Conservation (phyloP, 352 stramenopile genomes). For the Aphanomyces euteiches region DNA sequence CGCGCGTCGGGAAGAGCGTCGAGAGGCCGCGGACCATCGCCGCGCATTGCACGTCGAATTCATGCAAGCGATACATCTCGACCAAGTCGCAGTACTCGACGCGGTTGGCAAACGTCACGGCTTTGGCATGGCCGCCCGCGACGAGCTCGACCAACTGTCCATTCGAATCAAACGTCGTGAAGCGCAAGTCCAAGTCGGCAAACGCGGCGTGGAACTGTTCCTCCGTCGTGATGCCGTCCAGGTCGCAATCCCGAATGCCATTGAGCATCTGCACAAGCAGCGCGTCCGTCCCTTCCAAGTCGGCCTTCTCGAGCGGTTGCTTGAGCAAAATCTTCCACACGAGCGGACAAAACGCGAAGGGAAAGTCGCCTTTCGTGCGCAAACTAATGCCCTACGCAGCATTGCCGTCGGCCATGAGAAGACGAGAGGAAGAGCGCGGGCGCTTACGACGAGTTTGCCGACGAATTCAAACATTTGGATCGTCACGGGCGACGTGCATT, state of each 20-base stretch:
- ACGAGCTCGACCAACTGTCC: conserved; percentile 80
- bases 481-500: conserved; percentile 81
- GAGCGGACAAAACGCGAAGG: conserved; percentile 87
- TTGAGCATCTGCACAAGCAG: conserved; percentile 89
- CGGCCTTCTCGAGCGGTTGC: conserved; percentile 65
- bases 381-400: conserved; percentile 77
- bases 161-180: conserved; percentile 81
- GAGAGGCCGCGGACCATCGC: conserved; percentile 79
- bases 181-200: conserved; percentile 61
- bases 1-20: conserved; percentile 79
- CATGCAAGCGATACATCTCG: conserved; percentile 73
- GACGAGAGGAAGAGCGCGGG: too few species aligned
- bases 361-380: conserved; percentile 89
- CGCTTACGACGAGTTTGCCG: conserved; percentile 77
- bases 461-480: conserved; percentile 94
- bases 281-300: conserved; percentile 87
- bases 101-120: conserved; percentile 82
- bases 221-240: conserved; percentile 71
- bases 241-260: conserved; percentile 77
- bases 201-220: conserved; percentile 78
- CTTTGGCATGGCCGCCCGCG: conserved; percentile 53
- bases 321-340: conserved; percentile 92
- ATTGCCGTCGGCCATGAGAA: too few species aligned
- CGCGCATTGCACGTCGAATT: conserved; percentile 62
- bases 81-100: conserved; percentile 78